Evolutionary conservation across 805 yeast genomes (phyloP), one percentile per base, ranked within the genome.

Genomic region (Spathaspora arborariae): DNA sequence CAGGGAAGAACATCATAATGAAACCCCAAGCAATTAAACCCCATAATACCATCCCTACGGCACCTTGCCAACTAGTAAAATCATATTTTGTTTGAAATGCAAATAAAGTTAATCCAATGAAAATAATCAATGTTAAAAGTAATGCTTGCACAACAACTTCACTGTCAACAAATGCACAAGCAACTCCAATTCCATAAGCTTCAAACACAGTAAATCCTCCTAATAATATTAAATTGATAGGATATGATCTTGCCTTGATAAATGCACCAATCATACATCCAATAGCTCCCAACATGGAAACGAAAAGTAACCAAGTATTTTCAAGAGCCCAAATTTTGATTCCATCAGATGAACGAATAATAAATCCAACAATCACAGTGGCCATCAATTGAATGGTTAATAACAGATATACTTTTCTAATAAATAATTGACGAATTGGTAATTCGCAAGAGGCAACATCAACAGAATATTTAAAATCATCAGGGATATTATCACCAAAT

Each of bases 381-480:
- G 72, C 65, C 24, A 81, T 61, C 33, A 89, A 60, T 64, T 89
- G 97, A 4, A 76, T 65, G 10, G 82, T 63, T 42, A 89, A 72
- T 41, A 90, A 73, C 5, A 88, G 70, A 64, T 88, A 90, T 7
- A 89, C 97, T 59, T 85, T 86, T 49, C 90, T 76, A 54, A 87
- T 70, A 56, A 89, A 89, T 62, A 82, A 75, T 53, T 84, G 86
- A 55, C 96, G 80, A 35, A 89, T 74, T 13, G 85, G 80, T 44
- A 87, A 68, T 48, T 85, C 87, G 65, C 96, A 88, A 26, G 85
- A 82, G 3, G 89, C 80, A 20, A 89, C 95, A 44, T 79, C 76
- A 5, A 85, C 85, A 30, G 85, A 80, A 64, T 84, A 88, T 62
- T 88, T 89, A 79, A 88, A 89, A 64, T 88, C 96, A 55, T 88